Conservation (phyloP, 2,329 filamentous ascomycete species). For the Blastomyces silverae region DNA sequence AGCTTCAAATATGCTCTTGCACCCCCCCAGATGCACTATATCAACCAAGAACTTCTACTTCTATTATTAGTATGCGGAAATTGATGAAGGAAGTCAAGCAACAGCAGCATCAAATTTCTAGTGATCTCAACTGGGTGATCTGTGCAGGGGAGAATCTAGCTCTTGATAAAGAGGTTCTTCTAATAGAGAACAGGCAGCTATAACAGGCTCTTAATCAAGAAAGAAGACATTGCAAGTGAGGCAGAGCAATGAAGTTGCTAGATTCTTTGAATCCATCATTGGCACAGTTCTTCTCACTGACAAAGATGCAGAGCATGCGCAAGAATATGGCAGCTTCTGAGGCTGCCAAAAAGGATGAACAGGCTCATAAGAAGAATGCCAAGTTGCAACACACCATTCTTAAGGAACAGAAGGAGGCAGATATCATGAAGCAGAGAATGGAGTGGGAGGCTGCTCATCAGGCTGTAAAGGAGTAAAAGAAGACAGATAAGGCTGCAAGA, state of each 20-base stretch:
- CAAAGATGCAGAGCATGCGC: not conserved
- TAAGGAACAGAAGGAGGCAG: not conserved
- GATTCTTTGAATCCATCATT: constrained; percentile 3
- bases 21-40: not conserved
- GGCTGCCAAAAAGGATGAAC: constrained; percentile 5
- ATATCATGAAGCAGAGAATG: not conserved
- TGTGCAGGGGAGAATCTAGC: constrained; percentile 4
- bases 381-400: constrained; percentile 13
- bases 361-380: not conserved
- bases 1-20: not conserved
- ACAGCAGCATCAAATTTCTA: not conserved
- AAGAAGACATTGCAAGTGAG: not conserved
- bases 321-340: not conserved
- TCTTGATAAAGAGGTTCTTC: constrained; percentile 11
- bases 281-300: constrained; percentile 15
- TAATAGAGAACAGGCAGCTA: constrained; percentile 8
- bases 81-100: constrained; percentile 4
- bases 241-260: constrained; percentile 7
- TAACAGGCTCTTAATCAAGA: constrained; percentile 4
- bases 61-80: not conserved
- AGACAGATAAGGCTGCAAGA: not conserved
- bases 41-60: not conserved
- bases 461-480: not conserved
- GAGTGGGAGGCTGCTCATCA: not conserved
- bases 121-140: constrained; percentile 10